Evolutionary conservation across 768 basidiomycete genomes (phyloP).

Genomic region (Boletus edulis): DNA sequence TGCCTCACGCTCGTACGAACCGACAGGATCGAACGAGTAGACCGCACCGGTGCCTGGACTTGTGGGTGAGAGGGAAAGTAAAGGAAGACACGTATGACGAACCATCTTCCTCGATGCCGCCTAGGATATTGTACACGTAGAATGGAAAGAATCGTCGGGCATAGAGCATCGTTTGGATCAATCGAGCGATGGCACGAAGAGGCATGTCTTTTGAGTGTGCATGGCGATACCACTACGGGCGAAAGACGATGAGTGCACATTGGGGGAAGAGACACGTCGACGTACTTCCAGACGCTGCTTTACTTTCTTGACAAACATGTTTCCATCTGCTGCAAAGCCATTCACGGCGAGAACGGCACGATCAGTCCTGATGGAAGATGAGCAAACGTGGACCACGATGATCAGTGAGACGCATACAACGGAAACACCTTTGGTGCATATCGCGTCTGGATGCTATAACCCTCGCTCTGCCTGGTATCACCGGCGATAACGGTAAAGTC

Average conservation of each 20-base stretch:
- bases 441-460: constrained; percentile 97
- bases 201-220: constrained; percentile 98
- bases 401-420: constrained; percentile 57
- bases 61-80: constrained; percentile 2
- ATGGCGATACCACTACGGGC: constrained; percentile 88
- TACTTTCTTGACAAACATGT: constrained; percentile 96
- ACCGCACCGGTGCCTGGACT: constrained; percentile 86
- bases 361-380: constrained; percentile 62
- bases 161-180: constrained; percentile 99
- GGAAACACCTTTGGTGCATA: constrained; percentile 95
- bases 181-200: constrained; percentile 92
- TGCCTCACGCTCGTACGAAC: constrained; percentile 95
- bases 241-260: not conserved
- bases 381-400: not conserved
- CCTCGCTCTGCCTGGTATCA: constrained; percentile 95
- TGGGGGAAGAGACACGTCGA: constrained; percentile 8
- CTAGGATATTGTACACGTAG: constrained; percentile 96
- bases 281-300: constrained; percentile 92
- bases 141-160: constrained; percentile 96
- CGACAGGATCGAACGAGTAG: constrained; percentile 99
- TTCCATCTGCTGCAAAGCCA: constrained; percentile 96
- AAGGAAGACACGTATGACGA: constrained; percentile 28
- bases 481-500: constrained; percentile 95
- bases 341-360: constrained; percentile 93
- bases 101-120: constrained; percentile 97